Conservation (phyloP, 805 yeast genomes). For the Starmerella gropengiesseri region DNA sequence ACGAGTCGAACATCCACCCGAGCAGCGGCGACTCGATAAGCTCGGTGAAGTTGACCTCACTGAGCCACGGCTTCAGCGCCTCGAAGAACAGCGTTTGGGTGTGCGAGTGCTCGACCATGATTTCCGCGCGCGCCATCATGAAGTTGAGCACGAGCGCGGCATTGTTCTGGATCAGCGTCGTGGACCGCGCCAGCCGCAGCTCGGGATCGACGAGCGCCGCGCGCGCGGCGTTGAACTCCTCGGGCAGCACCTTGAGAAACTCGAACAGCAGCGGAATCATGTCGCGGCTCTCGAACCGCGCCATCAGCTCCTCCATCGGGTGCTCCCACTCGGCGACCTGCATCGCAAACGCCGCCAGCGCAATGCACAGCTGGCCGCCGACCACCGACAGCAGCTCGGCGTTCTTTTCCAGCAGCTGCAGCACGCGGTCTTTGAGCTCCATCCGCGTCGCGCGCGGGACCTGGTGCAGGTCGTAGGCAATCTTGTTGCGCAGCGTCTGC, state of each 20-base stretch:
- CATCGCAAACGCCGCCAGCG: slow-evolving; percentile 70
- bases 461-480: slow-evolving; percentile 76
- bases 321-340: slow-evolving; percentile 65
- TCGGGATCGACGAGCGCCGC: slow-evolving; percentile 34
- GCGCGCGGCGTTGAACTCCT: slow-evolving; percentile 81
- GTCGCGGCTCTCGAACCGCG: slow-evolving; percentile 32
- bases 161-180: slow-evolving; percentile 51
- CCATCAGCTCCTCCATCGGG: slow-evolving; percentile 60
- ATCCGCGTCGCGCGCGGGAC: slow-evolving; percentile 47
- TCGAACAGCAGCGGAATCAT: slow-evolving; percentile 45
- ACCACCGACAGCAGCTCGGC: slow-evolving; percentile 40
- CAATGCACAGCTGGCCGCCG: slow-evolving; percentile 71
- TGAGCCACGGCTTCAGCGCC: slow-evolving; percentile 83
- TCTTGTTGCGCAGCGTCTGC: slow-evolving; percentile 77
- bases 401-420: slow-evolving; percentile 46
- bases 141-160: slow-evolving; percentile 58
- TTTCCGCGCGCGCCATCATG: slow-evolving; percentile 36
- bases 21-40: slow-evolving; percentile 59
- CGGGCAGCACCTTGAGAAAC: slow-evolving; percentile 80
- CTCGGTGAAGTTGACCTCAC: slow-evolving; percentile 65
- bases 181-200: slow-evolving; percentile 37
- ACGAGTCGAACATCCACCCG: slow-evolving; percentile 53
- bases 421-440: slow-evolving; percentile 56
- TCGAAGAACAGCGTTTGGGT: slow-evolving; percentile 41
- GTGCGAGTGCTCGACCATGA: slow-evolving; percentile 30